Conservation (phyloP, 495 filamentous ascomycete genomes). For the Penicillium steckii region DNA sequence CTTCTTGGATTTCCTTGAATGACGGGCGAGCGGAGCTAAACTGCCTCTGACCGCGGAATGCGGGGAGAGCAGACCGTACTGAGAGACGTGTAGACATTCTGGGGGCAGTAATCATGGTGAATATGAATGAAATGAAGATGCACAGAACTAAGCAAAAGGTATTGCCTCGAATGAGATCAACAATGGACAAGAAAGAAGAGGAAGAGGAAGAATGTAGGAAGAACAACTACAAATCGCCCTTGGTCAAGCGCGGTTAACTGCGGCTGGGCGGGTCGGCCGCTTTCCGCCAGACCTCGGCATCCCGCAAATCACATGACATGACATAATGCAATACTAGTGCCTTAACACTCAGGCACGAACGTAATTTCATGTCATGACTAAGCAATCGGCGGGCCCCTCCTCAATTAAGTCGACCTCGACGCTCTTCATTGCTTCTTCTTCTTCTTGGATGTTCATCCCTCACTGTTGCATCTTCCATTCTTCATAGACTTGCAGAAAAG, state of each 20-base stretch:
- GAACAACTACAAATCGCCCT: background rate
- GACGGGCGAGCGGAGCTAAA: slow-evolving; percentile 62
- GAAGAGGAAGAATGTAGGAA: background rate
- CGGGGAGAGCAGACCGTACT: slow-evolving; percentile 33
- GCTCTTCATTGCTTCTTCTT: slow-evolving; percentile 9
- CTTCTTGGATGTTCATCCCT: slow-evolving; percentile 1
- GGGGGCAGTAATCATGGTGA: slow-evolving; percentile 26
- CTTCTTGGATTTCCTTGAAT: slow-evolving; percentile 75
- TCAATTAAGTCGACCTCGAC: slow-evolving; percentile 2
- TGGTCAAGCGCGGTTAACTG: slow-evolving; percentile 1
- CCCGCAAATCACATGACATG: slow-evolving; percentile 23
- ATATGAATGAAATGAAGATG: background rate
- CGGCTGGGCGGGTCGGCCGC: background rate
- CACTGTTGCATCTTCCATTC: slow-evolving; percentile 1
- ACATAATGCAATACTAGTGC: slow-evolving; percentile 9
- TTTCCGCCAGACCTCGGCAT: slow-evolving; percentile 26
- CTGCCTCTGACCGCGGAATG: slow-evolving; percentile 54
- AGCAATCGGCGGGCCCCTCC: slow-evolving; percentile 21
- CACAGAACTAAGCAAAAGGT: background rate
- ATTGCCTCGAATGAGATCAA: no score
- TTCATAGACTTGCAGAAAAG: background rate
- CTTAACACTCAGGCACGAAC: background rate
- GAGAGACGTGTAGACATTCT: slow-evolving; percentile 30
- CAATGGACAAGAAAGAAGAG: background rate
- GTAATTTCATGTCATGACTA: no score